Evolutionary conservation across 23 red algal genomes (phyloP), one percentile per base, ranked within the genome.

Genomic region (Pyropia haitanensis): DNA sequence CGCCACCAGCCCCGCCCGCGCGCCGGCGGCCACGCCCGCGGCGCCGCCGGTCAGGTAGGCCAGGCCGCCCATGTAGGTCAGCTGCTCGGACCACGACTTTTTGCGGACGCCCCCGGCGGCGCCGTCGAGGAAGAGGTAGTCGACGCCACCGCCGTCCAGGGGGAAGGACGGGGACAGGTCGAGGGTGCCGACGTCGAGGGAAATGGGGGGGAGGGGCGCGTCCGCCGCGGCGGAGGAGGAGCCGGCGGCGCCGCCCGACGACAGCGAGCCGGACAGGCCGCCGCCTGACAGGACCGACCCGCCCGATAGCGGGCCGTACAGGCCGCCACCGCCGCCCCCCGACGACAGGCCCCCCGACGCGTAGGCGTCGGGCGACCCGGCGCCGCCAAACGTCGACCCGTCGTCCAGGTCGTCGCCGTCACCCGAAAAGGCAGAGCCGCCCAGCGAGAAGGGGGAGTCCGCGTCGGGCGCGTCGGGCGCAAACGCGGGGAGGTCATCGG

Each of bases 71-170:
- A 80, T 76, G 64, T 83, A 96, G 29, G 86, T 96, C 64, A 96
- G 83, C 56, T 96, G 91, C 58, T 96, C 91, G 52, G 68, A 76
- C 67, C 83, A 80, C 34, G 49, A 27, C 91, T 96, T 96, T 39
- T 96, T 87, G 10, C 91, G 76, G 46, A 73, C 67, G 2, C 71
- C 76, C 39, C 39, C 39, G 39, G n/a, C n/a, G n/a, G 46, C 54
- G 71, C 82, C 77, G 28, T 95, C 83, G 14, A 81, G 62, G 58
- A 95, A 87, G 24, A 87, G 67, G 50, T 87, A 88, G 49, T 88
- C 79, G 53, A 88, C 70, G 2, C 29, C 67, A 13, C 53, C 63
- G 60, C 53, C 49, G 51, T 62, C 49, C 2, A 23, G 28, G 44
- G 52, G 27, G 18, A 50, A 17, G 57, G 32, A 46, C 57, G 54